Evolutionary conservation across 2,329 filamentous ascomycete species (phyloP).

Genomic region (Akanthomyces muscarius): DNA sequence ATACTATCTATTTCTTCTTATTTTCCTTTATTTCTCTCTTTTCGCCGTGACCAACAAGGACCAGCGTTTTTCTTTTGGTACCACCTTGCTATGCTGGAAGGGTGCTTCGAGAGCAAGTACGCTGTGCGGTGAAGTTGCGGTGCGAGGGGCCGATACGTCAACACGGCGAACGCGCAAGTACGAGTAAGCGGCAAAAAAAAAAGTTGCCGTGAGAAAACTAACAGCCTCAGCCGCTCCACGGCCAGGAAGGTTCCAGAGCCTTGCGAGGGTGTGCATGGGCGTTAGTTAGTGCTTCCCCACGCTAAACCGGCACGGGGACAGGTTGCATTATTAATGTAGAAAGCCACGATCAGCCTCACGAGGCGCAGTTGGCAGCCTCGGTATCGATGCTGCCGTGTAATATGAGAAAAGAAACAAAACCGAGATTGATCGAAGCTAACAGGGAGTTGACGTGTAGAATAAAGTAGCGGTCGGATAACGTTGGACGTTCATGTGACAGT

Average conservation of each 20-base stretch:
- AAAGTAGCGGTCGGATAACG: too few species aligned
- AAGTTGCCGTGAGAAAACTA: background rate
- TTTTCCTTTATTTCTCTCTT: too few species aligned
- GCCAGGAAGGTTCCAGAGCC: constrained; percentile 9
- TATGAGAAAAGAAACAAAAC: background rate
- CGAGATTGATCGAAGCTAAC: too few species aligned
- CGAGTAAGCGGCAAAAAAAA: background rate
- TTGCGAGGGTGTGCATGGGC: background rate
- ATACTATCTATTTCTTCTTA: too few species aligned
- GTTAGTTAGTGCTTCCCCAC: background rate
- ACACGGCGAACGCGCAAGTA: constrained; percentile 7
- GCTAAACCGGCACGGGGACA: background rate
- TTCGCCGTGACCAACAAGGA: too few species aligned
- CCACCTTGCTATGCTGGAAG: too few species aligned
- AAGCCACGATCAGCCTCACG: constrained; percentile 3
- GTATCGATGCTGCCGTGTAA: background rate
- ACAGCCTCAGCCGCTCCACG: background rate
- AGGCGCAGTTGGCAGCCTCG: background rate
- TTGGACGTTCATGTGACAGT: too few species aligned
- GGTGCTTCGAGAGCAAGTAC: background rate
- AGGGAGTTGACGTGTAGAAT: too few species aligned
- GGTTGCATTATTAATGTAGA: background rate
- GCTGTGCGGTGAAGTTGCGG: background rate
- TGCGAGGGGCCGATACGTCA: background rate
- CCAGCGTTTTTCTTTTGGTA: too few species aligned